phyloP scores from a whole-genome alignment of 108 stramenopile species.

The Aurantiochytrium sp. region DNA sequence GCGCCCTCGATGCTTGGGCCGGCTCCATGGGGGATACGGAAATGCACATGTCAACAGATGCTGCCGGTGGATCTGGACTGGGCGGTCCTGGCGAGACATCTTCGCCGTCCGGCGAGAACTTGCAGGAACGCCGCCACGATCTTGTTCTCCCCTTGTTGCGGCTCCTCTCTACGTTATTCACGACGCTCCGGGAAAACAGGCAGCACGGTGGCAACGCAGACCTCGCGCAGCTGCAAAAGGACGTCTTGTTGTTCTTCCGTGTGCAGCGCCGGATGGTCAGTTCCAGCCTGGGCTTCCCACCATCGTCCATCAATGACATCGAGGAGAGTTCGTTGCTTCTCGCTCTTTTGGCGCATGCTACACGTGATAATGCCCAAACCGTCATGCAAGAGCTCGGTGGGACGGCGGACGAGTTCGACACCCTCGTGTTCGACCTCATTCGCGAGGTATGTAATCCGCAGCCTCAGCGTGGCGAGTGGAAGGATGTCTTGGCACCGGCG shows the following conservation, averaged over 20 bases:
- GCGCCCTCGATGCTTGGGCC: conserved; percentile 1
- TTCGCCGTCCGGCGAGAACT: neutral
- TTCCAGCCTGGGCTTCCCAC: neutral
- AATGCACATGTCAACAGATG: too few species aligned
- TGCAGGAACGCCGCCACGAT: neutral
- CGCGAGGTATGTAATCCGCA: neutral
- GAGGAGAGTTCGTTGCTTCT: neutral
- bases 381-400: neutral
- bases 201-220: neutral
- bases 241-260: neutral
- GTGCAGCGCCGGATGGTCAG: neutral
- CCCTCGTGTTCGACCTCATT: neutral
- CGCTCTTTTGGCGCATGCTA: neutral
- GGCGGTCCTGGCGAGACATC: neutral
- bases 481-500: neutral
- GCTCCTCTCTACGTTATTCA: neutral
- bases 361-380: neutral
- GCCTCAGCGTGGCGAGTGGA: conserved; percentile 5
- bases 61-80: neutral
- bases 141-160: neutral
- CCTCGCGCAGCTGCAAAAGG: neutral
- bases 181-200: neutral
- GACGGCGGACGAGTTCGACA: neutral
- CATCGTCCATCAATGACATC: neutral
- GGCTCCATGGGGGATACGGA: neutral